phyloP scores from a whole-genome alignment of 306 rosid genomes.

The Pachyrhizus erosus region DNA sequence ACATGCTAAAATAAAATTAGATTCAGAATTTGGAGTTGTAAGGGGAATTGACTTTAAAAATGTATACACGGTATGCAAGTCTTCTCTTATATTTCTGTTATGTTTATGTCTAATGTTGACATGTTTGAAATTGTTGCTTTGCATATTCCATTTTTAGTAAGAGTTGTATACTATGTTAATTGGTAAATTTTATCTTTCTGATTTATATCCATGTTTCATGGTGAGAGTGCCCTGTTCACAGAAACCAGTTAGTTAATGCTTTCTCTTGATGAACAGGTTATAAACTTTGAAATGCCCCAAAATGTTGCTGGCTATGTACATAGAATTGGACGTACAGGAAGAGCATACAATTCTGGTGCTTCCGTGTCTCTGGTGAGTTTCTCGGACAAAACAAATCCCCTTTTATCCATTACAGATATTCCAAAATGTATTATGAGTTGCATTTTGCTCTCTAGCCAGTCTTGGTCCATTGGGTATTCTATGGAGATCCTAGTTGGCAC shows the following conservation, averaged over 20 bases:
- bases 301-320: conserved; percentile 83
- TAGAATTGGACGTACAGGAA: conserved; percentile 97
- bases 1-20: conserved; percentile 61
- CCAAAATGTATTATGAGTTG: neutral
- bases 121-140: conserved; percentile 27
- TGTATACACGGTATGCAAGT: conserved; percentile 80
- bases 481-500: conserved; percentile 26
- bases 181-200: conserved; percentile 32
- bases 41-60: conserved; percentile 95
- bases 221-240: conserved; percentile 9
- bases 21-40: conserved; percentile 96
- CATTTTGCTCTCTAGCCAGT: neutral
- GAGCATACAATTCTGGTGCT: conserved; percentile 88
- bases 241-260: conserved; percentile 27
- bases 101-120: neutral
- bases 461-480: conserved; percentile 18
- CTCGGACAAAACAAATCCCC: neutral
- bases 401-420: conserved; percentile 3
- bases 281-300: conserved; percentile 90
- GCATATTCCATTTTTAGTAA: conserved; percentile 1
- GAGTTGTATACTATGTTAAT: neutral
- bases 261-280: conserved; percentile 62
- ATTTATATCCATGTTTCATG: conserved; percentile 20
- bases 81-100: conserved; percentile 17
- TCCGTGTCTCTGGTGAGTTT: conserved; percentile 91